Conservation (phyloP, 305 asterid species). For the Striga hermonthica region DNA sequence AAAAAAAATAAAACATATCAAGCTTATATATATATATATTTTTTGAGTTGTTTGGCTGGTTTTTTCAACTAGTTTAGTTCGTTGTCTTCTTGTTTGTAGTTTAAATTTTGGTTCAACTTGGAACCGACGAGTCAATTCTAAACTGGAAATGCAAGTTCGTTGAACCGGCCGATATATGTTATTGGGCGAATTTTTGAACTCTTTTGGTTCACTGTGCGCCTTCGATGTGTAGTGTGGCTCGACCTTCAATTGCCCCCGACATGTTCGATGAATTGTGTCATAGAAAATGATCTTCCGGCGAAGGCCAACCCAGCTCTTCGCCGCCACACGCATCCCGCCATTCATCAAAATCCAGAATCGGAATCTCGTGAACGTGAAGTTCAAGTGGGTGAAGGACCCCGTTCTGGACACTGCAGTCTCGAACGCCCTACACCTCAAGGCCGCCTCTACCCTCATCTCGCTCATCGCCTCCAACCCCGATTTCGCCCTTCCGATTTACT, state of each 20-base stretch:
- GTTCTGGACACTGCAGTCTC: constrained; percentile 62
- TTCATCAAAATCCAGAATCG: constrained; percentile 45
- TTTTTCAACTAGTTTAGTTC: too few species aligned
- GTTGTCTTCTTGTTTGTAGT: too few species aligned
- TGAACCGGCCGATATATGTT: too few species aligned
- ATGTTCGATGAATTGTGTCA: constrained; percentile 46
- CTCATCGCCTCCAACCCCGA: constrained; percentile 52
- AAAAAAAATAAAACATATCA: too few species aligned
- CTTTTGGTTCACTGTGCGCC: too few species aligned
- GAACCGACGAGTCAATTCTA: too few species aligned
- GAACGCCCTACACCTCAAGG: constrained; percentile 55
- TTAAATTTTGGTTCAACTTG: too few species aligned
- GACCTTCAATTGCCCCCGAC: background rate
- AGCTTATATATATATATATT: too few species aligned
- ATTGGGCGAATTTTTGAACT: too few species aligned
- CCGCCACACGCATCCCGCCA: constrained; percentile 34
- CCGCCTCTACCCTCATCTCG: constrained; percentile 58
- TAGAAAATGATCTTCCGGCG: constrained; percentile 33
- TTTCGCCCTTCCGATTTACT: constrained; percentile 57
- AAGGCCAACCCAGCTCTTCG: constrained; percentile 11
- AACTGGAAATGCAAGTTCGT: too few species aligned
- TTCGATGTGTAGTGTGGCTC: too few species aligned
- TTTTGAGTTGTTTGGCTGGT: too few species aligned
- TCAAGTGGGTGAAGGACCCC: constrained; percentile 75
- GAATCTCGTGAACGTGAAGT: constrained; percentile 76